Conservation (phyloP, 2,329 filamentous ascomycete genomes). For the Trichoderma citrinoviride region DNA sequence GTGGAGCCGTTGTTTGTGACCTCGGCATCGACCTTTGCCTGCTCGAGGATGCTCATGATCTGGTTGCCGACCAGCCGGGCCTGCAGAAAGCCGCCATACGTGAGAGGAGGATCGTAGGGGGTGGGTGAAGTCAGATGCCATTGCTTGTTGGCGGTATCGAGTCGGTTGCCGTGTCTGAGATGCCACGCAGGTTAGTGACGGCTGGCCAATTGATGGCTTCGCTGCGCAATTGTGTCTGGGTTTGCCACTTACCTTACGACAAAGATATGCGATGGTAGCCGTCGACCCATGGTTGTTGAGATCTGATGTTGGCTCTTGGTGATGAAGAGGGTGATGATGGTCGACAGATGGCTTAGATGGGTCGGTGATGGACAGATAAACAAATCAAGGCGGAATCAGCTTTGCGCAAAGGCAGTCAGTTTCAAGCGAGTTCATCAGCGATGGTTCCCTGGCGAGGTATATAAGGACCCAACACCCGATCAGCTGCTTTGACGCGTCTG, state of each 20-base stretch:
- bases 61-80: constrained; percentile 76
- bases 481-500: constrained; percentile 5
- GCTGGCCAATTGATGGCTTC: neutral
- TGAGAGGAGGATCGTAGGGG: constrained; percentile 92
- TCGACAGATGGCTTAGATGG: neutral
- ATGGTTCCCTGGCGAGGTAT: constrained; percentile 1
- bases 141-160: constrained; percentile 90
- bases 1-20: constrained; percentile 28
- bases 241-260: constrained; percentile 40
- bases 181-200: neutral
- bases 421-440: neutral
- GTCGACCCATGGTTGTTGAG: constrained; percentile 33
- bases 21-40: constrained; percentile 47
- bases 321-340: neutral
- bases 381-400: neutral
- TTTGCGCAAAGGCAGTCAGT: neutral
- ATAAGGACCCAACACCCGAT: neutral
- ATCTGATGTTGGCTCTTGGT: neutral
- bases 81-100: constrained; percentile 91
- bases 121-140: constrained; percentile 93
- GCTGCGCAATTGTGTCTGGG: neutral
- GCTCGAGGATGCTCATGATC: constrained; percentile 70
- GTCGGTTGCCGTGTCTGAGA: constrained; percentile 81
- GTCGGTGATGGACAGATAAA: neutral
- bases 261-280: constrained; percentile 43